Evolutionary conservation across 495 filamentous ascomycete species (phyloP), one percentile per base, ranked within the genome.

Genomic region (Clohesyomyces aquaticus): DNA sequence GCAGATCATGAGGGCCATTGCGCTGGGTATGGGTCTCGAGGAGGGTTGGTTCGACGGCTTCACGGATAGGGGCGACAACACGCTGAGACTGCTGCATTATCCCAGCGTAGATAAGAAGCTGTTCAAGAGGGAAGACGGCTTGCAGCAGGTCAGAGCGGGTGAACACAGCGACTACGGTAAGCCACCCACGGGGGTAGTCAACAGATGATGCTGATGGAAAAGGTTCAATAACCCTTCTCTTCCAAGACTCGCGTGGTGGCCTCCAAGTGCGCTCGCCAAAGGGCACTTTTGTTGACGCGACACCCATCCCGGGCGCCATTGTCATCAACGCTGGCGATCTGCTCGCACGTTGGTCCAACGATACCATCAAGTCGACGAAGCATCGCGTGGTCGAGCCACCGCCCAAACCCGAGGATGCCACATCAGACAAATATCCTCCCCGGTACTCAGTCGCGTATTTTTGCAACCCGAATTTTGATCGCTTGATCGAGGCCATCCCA

Each of bases 321-420:
- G 91, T 98, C 4, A 82, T 98, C 28, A 97, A 98, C 73, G 93
- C 92, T 1, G 93, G 92, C 1, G 93, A 98, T 76, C 65, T 97
- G 68, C 76, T 98, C 45, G 88, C 91, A 2, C 77, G 93, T 28
- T 98, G 93, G 93, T 89, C 87, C 42, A 98, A 97, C 71, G 91
- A 93, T 69, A 85, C 82, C 4, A 93, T 98, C 72, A 89, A 87
- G 77, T 91, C 87, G 61, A 98, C 93, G 0, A 84, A 89, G 54
- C 93, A 98, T 73, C 83, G 92, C 21, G 93, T 97, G 1, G 89
- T 97, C 10, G 87, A 96, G 75, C 93, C 93, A 4, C 89, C 88
- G 0, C 66, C 42, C 22, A 57, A 67, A 2, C 66, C 70, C 22
- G 74, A 71, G 11, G 59, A 70, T 18, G 59, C 55, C 10, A 75